These are phyloP conservation scores for Elaeis oleifera DNA, from an alignment of 202 grass and related monocot species.

Conservation along the genomic window DNA sequence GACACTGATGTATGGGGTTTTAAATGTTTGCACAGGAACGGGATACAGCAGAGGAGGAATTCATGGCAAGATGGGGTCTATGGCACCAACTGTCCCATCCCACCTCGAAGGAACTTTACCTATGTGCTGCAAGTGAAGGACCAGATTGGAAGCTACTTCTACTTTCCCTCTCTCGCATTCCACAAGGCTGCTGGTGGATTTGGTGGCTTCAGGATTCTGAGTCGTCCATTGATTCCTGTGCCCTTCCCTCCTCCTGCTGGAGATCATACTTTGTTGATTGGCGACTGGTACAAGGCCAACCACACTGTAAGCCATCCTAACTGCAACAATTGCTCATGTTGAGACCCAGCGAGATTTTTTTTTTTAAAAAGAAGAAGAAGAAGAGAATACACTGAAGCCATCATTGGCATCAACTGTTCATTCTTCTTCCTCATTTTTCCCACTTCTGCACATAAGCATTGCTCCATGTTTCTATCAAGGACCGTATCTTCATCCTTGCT, in stretches of 20 bases:
- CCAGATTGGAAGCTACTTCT: conserved; percentile 92
- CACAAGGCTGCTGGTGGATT: conserved; percentile 90
- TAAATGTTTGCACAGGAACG: conserved; percentile 39
- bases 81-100: conserved; percentile 92
- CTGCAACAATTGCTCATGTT: no score
- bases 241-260: conserved; percentile 77
- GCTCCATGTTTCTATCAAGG: no score
- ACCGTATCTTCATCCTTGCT: no score
- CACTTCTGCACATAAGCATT: no score
- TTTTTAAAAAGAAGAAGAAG: no score
- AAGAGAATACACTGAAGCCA: no score
- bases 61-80: conserved; percentile 82
- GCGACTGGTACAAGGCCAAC: conserved; percentile 90
- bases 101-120: conserved; percentile 71
- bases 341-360: no score
- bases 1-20: no score
- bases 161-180: conserved; percentile 86
- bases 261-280: conserved; percentile 61
- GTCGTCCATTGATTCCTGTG: conserved; percentile 70
- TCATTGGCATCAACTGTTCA: no score
- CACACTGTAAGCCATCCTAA: conserved; percentile 41
- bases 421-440: no score
- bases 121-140: conserved; percentile 83
- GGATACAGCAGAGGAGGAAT: conserved; percentile 75
- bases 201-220: conserved; percentile 67